Base-by-base conservation (phyloP, 2,329 filamentous ascomycete genomes). In the Scedosporium aurantiacum region DNA sequence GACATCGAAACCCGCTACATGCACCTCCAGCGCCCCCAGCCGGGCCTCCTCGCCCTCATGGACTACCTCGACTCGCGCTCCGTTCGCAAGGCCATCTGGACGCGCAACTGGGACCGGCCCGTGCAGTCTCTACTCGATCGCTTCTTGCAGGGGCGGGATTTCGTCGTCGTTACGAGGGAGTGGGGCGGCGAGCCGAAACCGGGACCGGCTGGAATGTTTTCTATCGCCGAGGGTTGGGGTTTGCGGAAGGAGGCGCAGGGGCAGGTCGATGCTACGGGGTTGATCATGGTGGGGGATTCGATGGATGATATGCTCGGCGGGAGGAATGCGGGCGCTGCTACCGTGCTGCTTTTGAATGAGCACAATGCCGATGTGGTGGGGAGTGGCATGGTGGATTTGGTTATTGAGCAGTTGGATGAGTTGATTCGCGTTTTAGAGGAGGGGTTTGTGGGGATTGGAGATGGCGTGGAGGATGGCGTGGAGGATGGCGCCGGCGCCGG, bases 221-320 rank as follows among this genome's bases (percentile, higher is more conserved):
- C 94, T 71, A 96, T 97, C 66, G 91, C 91, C 0, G 78, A 82
- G 65, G 75, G 78, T 62, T 96, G 92, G 92, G 86, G 82, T 0
- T 72, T 93, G 32, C 32, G 63, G 16, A 57, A 58, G 10, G 10
- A 10, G 5, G 25, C 7, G 1, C 50, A 37, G 41, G 43, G 5
- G 10, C 28, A 64, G 60, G 68, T 69, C 1, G 78, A 79, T 63
- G 82, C 77, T 2, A 79, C 74, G 50, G 72, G 71, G 5, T 68
- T 85, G 50, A 82, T 85, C 66, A 87, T 87, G 84, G 84, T 86
- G 23, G 89, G 89, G 3, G 89, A 93, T 70, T 91, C 87, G 16
- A 84, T 96, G 61, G 94, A 97, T 71, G 94, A 99, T 71, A 95
- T 97, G 84, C 89, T 87, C 6, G 91, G 93, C 0, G 93, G 94